Percentiles rank a stretch among this genome's conserved stretches.
Evolutionary conservation across 192 early-diverging fungal species (phyloP).

Genomic region (Podila clonocystis): DNA sequence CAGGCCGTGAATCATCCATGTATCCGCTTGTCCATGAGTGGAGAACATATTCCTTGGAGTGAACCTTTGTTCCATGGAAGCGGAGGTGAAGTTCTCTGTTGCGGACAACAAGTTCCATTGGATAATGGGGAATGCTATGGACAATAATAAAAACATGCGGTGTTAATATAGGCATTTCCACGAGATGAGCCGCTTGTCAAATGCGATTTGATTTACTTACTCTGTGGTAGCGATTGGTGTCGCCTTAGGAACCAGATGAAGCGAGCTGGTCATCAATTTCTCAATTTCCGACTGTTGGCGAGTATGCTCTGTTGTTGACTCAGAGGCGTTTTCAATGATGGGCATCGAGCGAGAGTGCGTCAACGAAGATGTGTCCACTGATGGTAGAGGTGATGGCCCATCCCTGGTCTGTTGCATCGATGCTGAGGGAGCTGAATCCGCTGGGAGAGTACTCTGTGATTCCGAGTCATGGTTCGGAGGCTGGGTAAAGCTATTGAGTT

Average conservation of each 20-base stretch:
- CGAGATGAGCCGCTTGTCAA: not conserved
- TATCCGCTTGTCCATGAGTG: constrained; percentile 54
- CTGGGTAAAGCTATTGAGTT: not conserved
- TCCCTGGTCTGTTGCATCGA: constrained; percentile 1
- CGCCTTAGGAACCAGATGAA: constrained; percentile 39
- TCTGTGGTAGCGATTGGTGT: constrained; percentile 20
- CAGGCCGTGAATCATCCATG: constrained; percentile 34
- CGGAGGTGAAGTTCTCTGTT: constrained; percentile 43
- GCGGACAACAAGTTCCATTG: constrained; percentile 44
- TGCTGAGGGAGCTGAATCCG: not conserved
- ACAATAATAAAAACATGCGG: not conserved
- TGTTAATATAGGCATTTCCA: not conserved
- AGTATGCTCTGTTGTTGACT: constrained; percentile 11
- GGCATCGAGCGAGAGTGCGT: constrained; percentile 11
- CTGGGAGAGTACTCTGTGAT: not conserved
- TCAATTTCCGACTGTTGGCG: constrained; percentile 45
- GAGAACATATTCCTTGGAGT: constrained; percentile 44
- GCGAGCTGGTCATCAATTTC: constrained; percentile 40
- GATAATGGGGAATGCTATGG: constrained; percentile 41
- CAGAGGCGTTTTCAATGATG: not conserved
- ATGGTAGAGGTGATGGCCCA: not conserved
- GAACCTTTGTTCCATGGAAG: constrained; percentile 49
- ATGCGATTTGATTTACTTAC: constrained; percentile 7
- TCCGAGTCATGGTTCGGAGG: not conserved
- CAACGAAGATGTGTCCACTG: not conserved